Conservation (phyloP, 768 basidiomycete species). For the Strobilomyces dryophilus region DNA sequence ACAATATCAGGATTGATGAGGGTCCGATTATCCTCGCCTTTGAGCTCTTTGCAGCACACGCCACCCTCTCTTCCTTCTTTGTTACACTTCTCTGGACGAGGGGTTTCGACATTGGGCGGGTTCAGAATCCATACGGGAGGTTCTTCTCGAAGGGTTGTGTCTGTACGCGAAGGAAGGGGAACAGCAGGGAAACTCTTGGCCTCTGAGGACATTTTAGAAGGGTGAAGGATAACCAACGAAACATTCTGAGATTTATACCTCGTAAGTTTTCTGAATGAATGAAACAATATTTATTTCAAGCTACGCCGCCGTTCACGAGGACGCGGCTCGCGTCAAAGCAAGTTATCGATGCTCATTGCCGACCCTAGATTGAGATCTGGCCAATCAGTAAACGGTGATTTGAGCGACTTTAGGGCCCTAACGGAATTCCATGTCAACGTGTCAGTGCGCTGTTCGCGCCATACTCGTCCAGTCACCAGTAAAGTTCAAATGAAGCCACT, state of each 20-base stretch:
- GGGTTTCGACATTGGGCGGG: conserved; percentile 37
- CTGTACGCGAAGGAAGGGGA: conserved; percentile 17
- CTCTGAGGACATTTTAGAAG: conserved; percentile 18
- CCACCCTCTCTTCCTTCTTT: conserved; percentile 51
- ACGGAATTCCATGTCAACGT: background rate
- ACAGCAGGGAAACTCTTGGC: conserved; percentile 12
- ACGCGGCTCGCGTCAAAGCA: background rate
- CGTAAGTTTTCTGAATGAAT: background rate
- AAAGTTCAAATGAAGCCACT: background rate
- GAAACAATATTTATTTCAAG: background rate
- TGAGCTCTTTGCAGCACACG: conserved; percentile 87
- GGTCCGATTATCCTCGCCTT: conserved; percentile 70
- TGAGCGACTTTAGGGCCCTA: background rate
- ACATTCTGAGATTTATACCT: conserved; percentile 4
- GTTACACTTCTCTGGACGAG: conserved; percentile 56
- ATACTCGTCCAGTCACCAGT: background rate
- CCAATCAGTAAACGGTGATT: conserved; percentile 16
- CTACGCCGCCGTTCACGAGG: background rate
- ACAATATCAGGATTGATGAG: conserved; percentile 85
- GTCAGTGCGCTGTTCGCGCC: background rate
- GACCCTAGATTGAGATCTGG: background rate
- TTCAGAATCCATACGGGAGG: conserved; percentile 68
- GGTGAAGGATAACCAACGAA: background rate
- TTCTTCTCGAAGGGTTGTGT: conserved; percentile 21
- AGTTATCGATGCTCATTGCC: no score